phyloP scores from a whole-genome alignment of 1,139 yeast genomes.

The Geotrichum reessii region DNA sequence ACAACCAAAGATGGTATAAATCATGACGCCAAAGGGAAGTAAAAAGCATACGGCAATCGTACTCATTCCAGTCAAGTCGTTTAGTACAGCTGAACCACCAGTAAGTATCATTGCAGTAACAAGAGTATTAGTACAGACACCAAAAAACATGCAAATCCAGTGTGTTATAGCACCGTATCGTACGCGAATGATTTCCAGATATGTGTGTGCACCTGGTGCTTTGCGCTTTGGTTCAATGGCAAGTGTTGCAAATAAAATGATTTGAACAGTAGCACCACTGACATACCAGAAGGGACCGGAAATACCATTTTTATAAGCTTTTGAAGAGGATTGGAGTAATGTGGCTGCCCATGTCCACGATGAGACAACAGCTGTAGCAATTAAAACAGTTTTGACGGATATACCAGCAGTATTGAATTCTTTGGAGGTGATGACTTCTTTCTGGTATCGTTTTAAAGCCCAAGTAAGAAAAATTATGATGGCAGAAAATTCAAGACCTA shows the following conservation, averaged over 20 bases:
- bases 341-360: conserved; percentile 97
- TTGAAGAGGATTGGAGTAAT: conserved; percentile 67
- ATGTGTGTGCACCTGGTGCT: conserved; percentile 75
- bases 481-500: conserved; percentile 73
- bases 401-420: conserved; percentile 86
- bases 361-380: conserved; percentile 81
- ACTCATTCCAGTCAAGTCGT: conserved; percentile 75
- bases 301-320: conserved; percentile 71
- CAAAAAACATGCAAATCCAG: conserved; percentile 64
- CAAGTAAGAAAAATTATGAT: conserved; percentile 75
- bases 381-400: conserved; percentile 71
- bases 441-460: conserved; percentile 65
- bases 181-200: conserved; percentile 59
- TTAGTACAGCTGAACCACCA: conserved; percentile 79
- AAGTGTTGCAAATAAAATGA: conserved; percentile 62
- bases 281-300: conserved; percentile 73
- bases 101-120: conserved; percentile 84
- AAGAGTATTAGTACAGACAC: conserved; percentile 76
- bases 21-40: conserved; percentile 74
- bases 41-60: conserved; percentile 75
- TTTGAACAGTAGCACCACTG: conserved; percentile 70
- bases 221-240: conserved; percentile 69
- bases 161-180: conserved; percentile 72
- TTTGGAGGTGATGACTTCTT: conserved; percentile 80
- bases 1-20: conserved; percentile 84